Evolutionary conservation across 129 eudicot species (phyloP).

Genomic region (Arctium minus): DNA sequence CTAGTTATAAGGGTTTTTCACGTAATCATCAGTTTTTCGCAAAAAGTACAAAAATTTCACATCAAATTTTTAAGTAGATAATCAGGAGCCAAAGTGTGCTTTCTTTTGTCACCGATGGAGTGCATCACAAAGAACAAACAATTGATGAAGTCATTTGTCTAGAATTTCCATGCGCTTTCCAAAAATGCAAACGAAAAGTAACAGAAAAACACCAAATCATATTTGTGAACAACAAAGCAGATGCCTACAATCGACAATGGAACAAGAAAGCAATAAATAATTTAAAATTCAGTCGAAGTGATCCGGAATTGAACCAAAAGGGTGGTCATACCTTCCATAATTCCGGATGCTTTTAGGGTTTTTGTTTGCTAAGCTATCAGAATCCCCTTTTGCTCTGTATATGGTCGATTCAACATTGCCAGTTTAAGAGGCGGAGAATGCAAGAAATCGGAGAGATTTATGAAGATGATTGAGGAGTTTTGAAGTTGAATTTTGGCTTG

Average conservation of each 20-base stretch:
- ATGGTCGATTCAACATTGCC: slow-evolving; percentile 14
- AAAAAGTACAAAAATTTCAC: not conserved
- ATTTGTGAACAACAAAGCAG: slow-evolving; percentile 12
- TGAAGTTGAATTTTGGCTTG: slow-evolving; percentile 18
- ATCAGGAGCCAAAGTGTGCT: not conserved
- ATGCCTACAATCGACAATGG: slow-evolving; percentile 14
- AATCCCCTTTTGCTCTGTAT: slow-evolving; percentile 13
- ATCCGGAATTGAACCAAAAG: slow-evolving; percentile 8
- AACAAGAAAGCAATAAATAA: not conserved
- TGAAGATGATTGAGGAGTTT: slow-evolving; percentile 13
- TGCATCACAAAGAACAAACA: slow-evolving; percentile 8
- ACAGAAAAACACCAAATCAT: slow-evolving; percentile 8
- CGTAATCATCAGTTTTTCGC: not conserved
- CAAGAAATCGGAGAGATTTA: slow-evolving; percentile 14
- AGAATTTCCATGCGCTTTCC: not conserved
- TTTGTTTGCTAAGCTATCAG: slow-evolving; percentile 18
- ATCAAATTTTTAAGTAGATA: not conserved
- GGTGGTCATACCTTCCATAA: slow-evolving; percentile 24
- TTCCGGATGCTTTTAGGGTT: slow-evolving; percentile 3
- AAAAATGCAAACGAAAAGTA: not conserved
- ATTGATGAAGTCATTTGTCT: not conserved
- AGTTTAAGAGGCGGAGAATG: slow-evolving; percentile 17
- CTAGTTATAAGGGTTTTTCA: not conserved
- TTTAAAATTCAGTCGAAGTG: slow-evolving; percentile 9
- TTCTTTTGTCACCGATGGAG: slow-evolving; percentile 8